Evolutionary conservation across 1,139 yeast species (phyloP).

Genomic region (Meyerozyma smithsonii): DNA sequence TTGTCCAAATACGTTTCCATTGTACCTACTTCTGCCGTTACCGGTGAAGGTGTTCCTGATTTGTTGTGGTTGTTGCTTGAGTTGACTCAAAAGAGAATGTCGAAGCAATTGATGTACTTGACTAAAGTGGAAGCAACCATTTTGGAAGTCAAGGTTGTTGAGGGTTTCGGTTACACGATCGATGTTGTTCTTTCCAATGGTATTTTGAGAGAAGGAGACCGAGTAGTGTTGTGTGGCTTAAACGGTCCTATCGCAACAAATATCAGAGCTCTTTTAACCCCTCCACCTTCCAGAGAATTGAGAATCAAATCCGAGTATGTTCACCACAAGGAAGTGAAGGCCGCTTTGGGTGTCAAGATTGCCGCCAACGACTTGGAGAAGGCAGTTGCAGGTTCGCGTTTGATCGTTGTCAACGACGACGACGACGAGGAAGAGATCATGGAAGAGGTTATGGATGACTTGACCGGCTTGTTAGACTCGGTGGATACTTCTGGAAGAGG

Average conservation of each 20-base stretch:
- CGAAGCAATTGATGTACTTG: constrained; percentile 95
- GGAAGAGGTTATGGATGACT: constrained; percentile 99
- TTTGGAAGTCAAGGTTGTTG: constrained; percentile 96
- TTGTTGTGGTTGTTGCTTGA: constrained; percentile 92
- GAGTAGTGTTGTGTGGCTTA: constrained; percentile 94
- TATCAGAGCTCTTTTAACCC: constrained; percentile 92
- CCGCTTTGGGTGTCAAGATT: constrained; percentile 97
- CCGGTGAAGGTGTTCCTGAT: constrained; percentile 99
- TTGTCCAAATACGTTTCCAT: constrained; percentile 89
- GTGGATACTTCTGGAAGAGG: constrained; percentile 94
- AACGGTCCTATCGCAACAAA: constrained; percentile 99
- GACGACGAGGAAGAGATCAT: constrained; percentile 96
- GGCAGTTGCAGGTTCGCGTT: constrained; percentile 98
- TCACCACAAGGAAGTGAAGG: constrained; percentile 96
- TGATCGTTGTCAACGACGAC: constrained; percentile 91
- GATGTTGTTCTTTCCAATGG: constrained; percentile 97
- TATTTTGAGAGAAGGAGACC: constrained; percentile 88
- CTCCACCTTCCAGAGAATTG: constrained; percentile 94
- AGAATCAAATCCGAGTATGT: constrained; percentile 93
- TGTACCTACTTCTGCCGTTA: constrained; percentile 97
- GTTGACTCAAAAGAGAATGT: constrained; percentile 97
- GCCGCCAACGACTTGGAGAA: constrained; percentile 97
- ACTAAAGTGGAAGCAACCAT: constrained; percentile 93
- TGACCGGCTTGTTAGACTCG: constrained; percentile 89
- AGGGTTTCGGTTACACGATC: constrained; percentile 98